Evolutionary conservation across 2,329 filamentous ascomycete species (phyloP).

Genomic region (Juglanconis sp.): DNA sequence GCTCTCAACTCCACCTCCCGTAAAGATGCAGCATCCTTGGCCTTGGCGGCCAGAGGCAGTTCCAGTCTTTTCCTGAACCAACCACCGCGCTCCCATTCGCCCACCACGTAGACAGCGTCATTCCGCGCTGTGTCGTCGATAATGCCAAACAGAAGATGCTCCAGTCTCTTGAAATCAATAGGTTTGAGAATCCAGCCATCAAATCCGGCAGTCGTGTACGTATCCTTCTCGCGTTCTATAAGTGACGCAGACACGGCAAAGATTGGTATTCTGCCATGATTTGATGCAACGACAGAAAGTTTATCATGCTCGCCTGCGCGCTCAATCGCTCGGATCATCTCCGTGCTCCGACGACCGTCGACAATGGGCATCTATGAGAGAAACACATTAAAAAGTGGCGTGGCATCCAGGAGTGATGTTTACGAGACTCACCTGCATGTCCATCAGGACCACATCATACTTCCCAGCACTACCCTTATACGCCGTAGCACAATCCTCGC

Average conservation of each 20-base stretch:
- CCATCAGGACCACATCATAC: constrained; percentile 85
- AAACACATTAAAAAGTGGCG: background rate
- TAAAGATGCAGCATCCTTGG: constrained; percentile 11
- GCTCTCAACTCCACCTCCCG: constrained; percentile 8
- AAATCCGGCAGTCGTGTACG: constrained; percentile 75
- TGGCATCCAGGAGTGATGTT: background rate
- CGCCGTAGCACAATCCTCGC: constrained; percentile 74
- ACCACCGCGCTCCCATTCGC: constrained; percentile 80
- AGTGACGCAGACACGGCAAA: constrained; percentile 86
- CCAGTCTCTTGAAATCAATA: constrained; percentile 74
- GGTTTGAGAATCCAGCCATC: constrained; percentile 91
- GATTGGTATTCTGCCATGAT: constrained; percentile 70
- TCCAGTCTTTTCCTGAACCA: constrained; percentile 58
- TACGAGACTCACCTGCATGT: constrained; percentile 70
- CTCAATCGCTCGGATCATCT: constrained; percentile 77
- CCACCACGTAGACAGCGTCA: constrained; percentile 64
- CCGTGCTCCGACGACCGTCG: constrained; percentile 76
- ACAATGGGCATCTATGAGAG: constrained; percentile 79
- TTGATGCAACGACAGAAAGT: constrained; percentile 56
- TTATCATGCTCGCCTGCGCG: constrained; percentile 42
- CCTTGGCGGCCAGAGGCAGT: constrained; percentile 7
- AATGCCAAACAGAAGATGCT: constrained; percentile 67
- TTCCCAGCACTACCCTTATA: constrained; percentile 60
- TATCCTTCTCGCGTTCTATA: constrained; percentile 63
- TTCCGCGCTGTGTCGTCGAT: constrained; percentile 56